Percentiles rank a stretch among this genome's conserved stretches.
phyloP scores from a whole-genome alignment of 148 eudicot species.

The Rhododendron williamsianum region DNA sequence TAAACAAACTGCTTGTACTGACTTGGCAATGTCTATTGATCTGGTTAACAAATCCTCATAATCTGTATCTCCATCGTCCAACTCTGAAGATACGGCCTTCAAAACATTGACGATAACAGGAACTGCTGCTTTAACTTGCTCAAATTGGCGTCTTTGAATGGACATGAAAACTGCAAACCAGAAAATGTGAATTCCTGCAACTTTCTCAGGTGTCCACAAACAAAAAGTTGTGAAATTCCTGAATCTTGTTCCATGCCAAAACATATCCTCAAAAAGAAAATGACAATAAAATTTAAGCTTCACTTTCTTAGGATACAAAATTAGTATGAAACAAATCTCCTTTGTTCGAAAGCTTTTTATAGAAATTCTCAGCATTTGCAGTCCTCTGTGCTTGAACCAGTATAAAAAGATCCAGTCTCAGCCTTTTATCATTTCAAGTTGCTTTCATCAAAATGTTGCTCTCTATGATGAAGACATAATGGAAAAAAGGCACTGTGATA shows the following conservation, averaged over 20 bases:
- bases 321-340: background rate
- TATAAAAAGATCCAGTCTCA: background rate
- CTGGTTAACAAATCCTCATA: conserved; percentile 45
- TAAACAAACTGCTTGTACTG: conserved; percentile 48
- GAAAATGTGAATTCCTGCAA: background rate
- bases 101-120: conserved; percentile 63
- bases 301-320: background rate
- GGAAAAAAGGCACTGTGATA: background rate
- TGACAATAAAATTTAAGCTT: background rate
- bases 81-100: conserved; percentile 39
- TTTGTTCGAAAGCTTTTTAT: background rate
- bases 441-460: background rate
- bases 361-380: background rate
- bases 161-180: conserved; percentile 46
- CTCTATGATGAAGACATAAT: background rate
- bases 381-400: background rate
- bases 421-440: background rate
- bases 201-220: background rate
- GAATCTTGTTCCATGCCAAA: background rate
- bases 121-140: conserved; percentile 66
- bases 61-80: conserved; percentile 44
- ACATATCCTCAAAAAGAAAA: background rate
- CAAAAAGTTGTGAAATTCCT: background rate
- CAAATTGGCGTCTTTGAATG: conserved; percentile 68
- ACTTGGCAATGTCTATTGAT: conserved; percentile 48